Conservation (phyloP, 2,329 filamentous ascomycete species). For the Aspergillus flavus region DNA sequence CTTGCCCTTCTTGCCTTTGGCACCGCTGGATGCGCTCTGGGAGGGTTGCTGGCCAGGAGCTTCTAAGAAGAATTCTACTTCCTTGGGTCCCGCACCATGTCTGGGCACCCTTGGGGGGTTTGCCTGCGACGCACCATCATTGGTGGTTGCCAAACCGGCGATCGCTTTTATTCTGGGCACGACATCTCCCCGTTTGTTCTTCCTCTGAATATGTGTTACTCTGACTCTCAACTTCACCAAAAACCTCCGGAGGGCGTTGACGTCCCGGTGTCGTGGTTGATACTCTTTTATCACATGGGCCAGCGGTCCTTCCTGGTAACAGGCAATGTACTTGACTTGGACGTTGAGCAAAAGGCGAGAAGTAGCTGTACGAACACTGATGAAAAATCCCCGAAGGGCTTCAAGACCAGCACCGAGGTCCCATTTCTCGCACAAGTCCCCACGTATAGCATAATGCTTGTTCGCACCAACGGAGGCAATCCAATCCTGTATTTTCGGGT, state of each 20-base stretch:
- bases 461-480: slow-evolving; percentile 56
- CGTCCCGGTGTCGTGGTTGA: slow-evolving; percentile 23
- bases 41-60: slow-evolving; percentile 21
- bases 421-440: slow-evolving; percentile 32
- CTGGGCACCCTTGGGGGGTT: slow-evolving; percentile 40
- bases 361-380: slow-evolving; percentile 62
- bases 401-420: slow-evolving; percentile 56
- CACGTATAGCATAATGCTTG: slow-evolving; percentile 52
- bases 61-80: slow-evolving; percentile 59
- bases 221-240: slow-evolving; percentile 46
- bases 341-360: slow-evolving; percentile 63
- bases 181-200: slow-evolving; percentile 34
- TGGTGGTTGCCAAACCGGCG: slow-evolving; percentile 44
- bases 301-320: slow-evolving; percentile 55
- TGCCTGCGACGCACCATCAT: slow-evolving; percentile 37
- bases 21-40: slow-evolving; percentile 5
- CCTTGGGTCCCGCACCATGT: slow-evolving; percentile 52
- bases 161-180: slow-evolving; percentile 51
- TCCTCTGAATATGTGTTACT: slow-evolving; percentile 44
- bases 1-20: slow-evolving; percentile 29
- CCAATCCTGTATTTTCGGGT: slow-evolving; percentile 44
- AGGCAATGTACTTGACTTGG: slow-evolving; percentile 63
- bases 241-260: slow-evolving; percentile 32
- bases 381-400: slow-evolving; percentile 63
- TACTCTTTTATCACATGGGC: slow-evolving; percentile 38